Evolutionary conservation across 176 grass and related monocot species (phyloP), one percentile per base, ranked within the genome.

Genomic region (Puccinellia tenuiflora): DNA sequence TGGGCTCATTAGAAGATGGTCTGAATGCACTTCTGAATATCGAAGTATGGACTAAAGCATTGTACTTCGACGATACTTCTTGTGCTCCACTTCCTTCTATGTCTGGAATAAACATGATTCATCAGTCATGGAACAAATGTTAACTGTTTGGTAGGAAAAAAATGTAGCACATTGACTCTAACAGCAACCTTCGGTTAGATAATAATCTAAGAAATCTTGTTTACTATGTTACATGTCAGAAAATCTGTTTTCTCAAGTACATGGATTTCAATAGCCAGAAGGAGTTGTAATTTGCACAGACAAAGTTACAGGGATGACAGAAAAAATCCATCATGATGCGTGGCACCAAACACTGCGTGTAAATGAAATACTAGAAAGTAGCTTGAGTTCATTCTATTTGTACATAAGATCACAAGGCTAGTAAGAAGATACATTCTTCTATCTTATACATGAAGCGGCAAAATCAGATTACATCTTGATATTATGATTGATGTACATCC

Each of bases 1-100:
- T 99, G 89, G 91, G 87, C 30, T 96, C 96, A 37, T 87, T 99
- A 69, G 93, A 99, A 90, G 96, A 96, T 67, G 96, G 96, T 74
- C 73, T 99, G 29, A 96, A 93, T 85, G 96, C 96, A 24, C 96
- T 99, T 42, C 60, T 99, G 55, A 99, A 99, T 77, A 96, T 96
- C 54, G 96, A 99, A 87, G 96, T 99, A 90, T 50, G 77, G 29
- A 59, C 21, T 55, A 70, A 63, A 65, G 21, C 48, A 59, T 72
- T 77, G 11, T 78, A 57, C 53, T 33, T 87, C n/a, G 33, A 20
- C 35, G 52, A 3, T 80, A 25, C 33, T 16, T 37, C 35, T 56
- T 76, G 18, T 34, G 17, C 22, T 78, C 17, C 28, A 68, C 14
- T 16, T 76, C 15, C 38, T 87, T 81, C 7, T 8, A 28, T 71